Conservation (phyloP, 192 early-diverging fungal genomes). For the Chytriomyces sp. region DNA sequence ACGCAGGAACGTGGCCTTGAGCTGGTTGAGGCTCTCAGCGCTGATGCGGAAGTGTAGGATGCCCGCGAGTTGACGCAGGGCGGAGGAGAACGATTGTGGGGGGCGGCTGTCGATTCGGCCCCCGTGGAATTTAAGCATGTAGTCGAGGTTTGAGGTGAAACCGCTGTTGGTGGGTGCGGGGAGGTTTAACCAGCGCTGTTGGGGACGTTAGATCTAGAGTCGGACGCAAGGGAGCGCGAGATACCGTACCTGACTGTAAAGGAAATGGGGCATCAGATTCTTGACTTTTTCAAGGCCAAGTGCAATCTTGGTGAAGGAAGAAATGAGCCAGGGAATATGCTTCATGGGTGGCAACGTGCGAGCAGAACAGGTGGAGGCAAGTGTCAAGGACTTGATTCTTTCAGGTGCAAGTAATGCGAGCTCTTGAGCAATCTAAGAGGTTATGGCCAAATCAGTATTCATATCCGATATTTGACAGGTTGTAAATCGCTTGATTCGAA, state of each 20-base stretch:
- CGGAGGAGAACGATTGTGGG: slow-evolving; percentile 22
- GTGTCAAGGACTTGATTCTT: slow-evolving; percentile 53
- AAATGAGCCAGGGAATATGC: slow-evolving; percentile 21
- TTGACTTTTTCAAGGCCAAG: slow-evolving; percentile 36
- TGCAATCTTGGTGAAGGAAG: slow-evolving; percentile 27
- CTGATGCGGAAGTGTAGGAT: slow-evolving; percentile 25
- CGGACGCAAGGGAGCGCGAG: no score
- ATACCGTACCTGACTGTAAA: slow-evolving; percentile 41
- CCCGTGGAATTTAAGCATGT: slow-evolving; percentile 35
- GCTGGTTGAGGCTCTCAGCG: slow-evolving; percentile 4
- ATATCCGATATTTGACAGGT: no score
- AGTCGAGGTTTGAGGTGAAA: slow-evolving; percentile 29
- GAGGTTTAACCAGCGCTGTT: slow-evolving; percentile 41
- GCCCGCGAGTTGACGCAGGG: slow-evolving; percentile 23
- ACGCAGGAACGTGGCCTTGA: not conserved
- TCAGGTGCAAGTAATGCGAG: slow-evolving; percentile 58
- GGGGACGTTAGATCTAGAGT: no score
- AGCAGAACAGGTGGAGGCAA: slow-evolving; percentile 61
- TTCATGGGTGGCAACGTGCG: slow-evolving; percentile 28
- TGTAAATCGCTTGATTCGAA: no score
- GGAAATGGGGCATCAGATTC: slow-evolving; percentile 32
- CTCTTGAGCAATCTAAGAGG: slow-evolving; percentile 64
- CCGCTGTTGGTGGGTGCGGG: slow-evolving; percentile 27
- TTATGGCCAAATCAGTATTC: not conserved
- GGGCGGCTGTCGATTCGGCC: slow-evolving; percentile 29